Conservation (phyloP, 805 yeast genomes). For the Kluyveromyces siamensis region DNA sequence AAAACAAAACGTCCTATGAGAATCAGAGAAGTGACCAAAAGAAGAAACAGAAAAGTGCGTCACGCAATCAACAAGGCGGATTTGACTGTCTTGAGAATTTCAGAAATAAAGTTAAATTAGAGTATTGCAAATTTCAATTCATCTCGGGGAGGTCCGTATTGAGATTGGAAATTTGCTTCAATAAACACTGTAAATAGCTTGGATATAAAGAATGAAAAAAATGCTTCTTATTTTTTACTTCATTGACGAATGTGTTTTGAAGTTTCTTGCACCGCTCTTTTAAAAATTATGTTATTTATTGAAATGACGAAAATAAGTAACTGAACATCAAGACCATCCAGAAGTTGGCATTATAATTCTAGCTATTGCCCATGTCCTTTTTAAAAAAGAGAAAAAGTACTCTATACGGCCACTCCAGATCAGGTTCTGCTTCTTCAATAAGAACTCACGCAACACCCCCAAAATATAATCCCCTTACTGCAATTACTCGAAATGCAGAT, state of each 20-base stretch:
- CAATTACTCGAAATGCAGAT: background rate
- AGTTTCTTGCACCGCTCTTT: background rate
- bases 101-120: constrained; percentile 52
- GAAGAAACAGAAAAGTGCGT: constrained; percentile 69
- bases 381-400: constrained; percentile 18
- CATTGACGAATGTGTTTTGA: background rate
- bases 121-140: background rate
- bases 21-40: constrained; percentile 63
- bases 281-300: no score
- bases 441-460: constrained; percentile 3
- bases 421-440: constrained; percentile 18
- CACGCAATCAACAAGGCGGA: constrained; percentile 59
- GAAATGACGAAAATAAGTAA: no score
- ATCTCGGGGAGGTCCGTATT: background rate
- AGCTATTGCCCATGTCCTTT: constrained; percentile 13
- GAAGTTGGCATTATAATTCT: background rate
- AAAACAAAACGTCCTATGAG: constrained; percentile 75
- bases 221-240: no score
- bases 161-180: background rate
- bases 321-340: background rate
- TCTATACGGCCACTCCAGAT: constrained; percentile 18
- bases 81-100: constrained; percentile 68
- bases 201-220: background rate
- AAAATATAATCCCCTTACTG: background rate
- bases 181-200: constrained; percentile 1